Conservation (phyloP, 768 basidiomycete genomes). For the Panaeolus cyanescens region DNA sequence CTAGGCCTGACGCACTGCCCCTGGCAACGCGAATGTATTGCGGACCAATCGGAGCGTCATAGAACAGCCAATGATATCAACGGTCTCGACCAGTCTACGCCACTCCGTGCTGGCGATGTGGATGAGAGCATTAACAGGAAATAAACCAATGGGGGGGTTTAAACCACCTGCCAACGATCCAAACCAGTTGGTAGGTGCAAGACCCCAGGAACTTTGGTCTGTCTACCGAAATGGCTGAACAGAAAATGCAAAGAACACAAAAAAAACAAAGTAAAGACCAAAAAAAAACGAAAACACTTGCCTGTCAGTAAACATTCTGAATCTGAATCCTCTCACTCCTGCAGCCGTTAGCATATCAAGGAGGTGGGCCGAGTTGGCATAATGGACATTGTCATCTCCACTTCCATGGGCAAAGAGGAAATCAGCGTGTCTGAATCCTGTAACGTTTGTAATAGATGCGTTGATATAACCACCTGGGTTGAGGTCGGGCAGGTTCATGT, state of each 20-base stretch:
- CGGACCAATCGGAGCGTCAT: background rate
- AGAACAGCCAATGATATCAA: constrained; percentile 15
- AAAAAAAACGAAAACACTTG: constrained; percentile 30
- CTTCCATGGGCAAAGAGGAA: constrained; percentile 91
- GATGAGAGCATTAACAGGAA: background rate
- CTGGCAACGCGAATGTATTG: background rate
- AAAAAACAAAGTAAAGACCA: constrained; percentile 10
- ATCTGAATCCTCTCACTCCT: constrained; percentile 73
- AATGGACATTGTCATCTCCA: constrained; percentile 97
- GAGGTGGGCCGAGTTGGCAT: constrained; percentile 85
- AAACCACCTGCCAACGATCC: background rate
- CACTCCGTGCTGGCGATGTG: background rate
- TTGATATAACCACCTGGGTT: constrained; percentile 91
- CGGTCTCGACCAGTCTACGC: constrained; percentile 9
- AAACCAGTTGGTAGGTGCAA: background rate
- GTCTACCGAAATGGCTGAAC: background rate
- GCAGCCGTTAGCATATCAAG: constrained; percentile 90
- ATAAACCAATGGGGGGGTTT: background rate
- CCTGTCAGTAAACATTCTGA: constrained; percentile 98
- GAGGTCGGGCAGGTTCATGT: constrained; percentile 82
- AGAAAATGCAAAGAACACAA: background rate
- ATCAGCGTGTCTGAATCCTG: constrained; percentile 78
- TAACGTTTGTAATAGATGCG: constrained; percentile 85
- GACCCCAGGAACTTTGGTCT: background rate
- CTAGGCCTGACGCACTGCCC: background rate